Base-by-base conservation (phyloP, 1,139 yeast genomes). In the Geotrichum bryndzae region DNA sequence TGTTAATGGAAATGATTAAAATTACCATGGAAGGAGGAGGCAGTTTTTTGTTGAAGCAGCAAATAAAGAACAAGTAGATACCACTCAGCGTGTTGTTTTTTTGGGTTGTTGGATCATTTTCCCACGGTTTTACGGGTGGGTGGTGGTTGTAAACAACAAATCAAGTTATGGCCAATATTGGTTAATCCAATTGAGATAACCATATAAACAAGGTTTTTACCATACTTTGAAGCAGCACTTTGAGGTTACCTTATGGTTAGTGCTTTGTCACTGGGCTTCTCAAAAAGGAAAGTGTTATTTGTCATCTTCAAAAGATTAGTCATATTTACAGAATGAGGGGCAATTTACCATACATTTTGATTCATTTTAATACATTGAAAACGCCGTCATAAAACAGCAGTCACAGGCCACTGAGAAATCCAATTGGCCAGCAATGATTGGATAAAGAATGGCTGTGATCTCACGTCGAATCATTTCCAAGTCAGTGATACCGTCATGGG, bases 261-360 rank as follows among this genome's bases (percentile, higher is more conserved):
- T n/a, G 48, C 18, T 41, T 15, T 41, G 48, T 41, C 18, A n/a
- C 13, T 6, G n/a, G 10, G 2, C 11, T 15, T 18, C 41, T 27
- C 18, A 33, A 51, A 51, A 13, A 29, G 18, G 53, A 29, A 29
- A 22, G 13, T n/a, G 11, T 52, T 33, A 58, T 58, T 58, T 48
- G 60, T 58, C 46, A 58, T 45, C 57, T 53, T 31, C 22, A 2
- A 25, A 53, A 46, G 56, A 58, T 58, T 58, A 58, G 60, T 58
- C 60, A 58, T 46, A 48, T 11, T 13, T 50, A n/a, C 51, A 10
- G 15, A 5, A 27, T 50, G 52, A 27, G 31, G 52, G 52, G 31
- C 52, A 50, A 23, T 2, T 15, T 41, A 2, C 48, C 48, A 41
- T 41, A n/a, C 48, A 41, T 41, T n/a, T 41, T 41, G 10, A 41